Base-by-base conservation (phyloP, 2,329 filamentous ascomycete species). In the Aspergillus intermedius region DNA sequence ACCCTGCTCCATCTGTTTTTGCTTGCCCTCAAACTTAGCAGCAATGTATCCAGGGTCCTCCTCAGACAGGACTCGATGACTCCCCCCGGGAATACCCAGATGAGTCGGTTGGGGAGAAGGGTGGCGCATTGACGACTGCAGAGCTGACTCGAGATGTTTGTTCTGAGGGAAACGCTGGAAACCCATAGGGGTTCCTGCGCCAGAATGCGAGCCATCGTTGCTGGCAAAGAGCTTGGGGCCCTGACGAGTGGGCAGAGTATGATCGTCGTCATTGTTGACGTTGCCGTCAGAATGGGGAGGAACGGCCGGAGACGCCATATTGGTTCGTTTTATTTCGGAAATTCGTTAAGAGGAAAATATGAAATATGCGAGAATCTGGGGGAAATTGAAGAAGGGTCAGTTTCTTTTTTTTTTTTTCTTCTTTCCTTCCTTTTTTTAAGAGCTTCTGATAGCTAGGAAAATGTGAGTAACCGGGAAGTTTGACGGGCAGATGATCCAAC, bases 11-110 rank as follows among this genome's bases (percentile, higher is more conserved):
- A 95, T 95, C 77, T 98, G 93, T 67, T 89, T 83, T 56, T 83
- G 78, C 75, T 95, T 96, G 67, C 91, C 93, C 68, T 89, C 84
- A 65, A 98, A 98, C 54, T 90, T 89, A 42, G 91, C 90, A 21
- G 93, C 91, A 56, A 95, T 85, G 74, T 98, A 98, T 63, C 93
- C 93, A 34, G 94, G 86, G 25, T 91, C 93, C 58, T 89, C 86
- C 57, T 93, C 93, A 17, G 90, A 88, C 50, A 97, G 76, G 48
- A 91, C 78, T 48, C 86, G 81, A 66, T 88, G 83, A 34, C 74
- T 60, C 62, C 72, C 69, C 49, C 80, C 76, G 12, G 87, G 84
- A 19, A 91, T 78, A 59, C 80, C 86, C 68, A 95, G 78, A 69
- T 95, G 88, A 49, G 88, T 91, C 22, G 91, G 89, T 66, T 94